Conservation (phyloP, 1,139 yeast species). For the Taphrina sp. region DNA sequence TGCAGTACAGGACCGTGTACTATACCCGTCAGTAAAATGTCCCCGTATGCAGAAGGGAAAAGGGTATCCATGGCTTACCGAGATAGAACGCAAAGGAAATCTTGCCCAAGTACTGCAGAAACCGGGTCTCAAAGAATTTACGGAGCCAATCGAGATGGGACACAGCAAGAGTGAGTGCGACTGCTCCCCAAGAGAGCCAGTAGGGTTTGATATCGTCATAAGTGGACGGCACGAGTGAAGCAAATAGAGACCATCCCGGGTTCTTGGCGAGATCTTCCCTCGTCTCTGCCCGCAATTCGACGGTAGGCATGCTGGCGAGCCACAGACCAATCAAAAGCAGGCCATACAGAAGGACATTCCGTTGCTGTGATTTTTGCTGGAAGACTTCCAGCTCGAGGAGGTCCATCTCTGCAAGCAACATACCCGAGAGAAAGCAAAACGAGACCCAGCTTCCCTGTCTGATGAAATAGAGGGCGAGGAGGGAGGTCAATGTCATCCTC, state of each 20-base stretch:
- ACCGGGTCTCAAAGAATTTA: slow-evolving; percentile 4
- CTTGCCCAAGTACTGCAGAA: slow-evolving; percentile 14
- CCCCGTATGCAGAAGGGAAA: background rate
- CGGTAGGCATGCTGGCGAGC: slow-evolving; percentile 21
- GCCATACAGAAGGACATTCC: background rate
- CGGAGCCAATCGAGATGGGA: background rate
- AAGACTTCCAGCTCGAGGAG: slow-evolving; percentile 5
- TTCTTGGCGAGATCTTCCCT: slow-evolving; percentile 1
- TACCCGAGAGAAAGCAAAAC: slow-evolving; percentile 18
- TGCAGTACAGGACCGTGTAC: slow-evolving; percentile 23
- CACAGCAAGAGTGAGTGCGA: slow-evolving; percentile 1
- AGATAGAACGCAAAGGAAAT: slow-evolving; percentile 24
- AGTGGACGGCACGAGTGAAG: slow-evolving; percentile 4
- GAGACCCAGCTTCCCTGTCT: slow-evolving; percentile 13
- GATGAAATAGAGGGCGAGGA: slow-evolving; percentile 5
- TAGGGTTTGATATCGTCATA: slow-evolving; percentile 20
- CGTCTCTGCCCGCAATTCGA: slow-evolving; percentile 6
- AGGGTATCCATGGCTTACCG: background rate
- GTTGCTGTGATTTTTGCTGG: background rate
- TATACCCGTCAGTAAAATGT: background rate
- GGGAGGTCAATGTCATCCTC: background rate
- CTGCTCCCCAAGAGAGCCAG: slow-evolving; percentile 23
- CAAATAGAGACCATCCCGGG: slow-evolving; percentile 23
- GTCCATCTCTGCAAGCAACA: slow-evolving; percentile 20
- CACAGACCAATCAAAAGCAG: slow-evolving; percentile 3